These are phyloP conservation scores for Fusarium hostae DNA, from an alignment of 2,329 filamentous ascomycete species.

Conservation along the genomic window DNA sequence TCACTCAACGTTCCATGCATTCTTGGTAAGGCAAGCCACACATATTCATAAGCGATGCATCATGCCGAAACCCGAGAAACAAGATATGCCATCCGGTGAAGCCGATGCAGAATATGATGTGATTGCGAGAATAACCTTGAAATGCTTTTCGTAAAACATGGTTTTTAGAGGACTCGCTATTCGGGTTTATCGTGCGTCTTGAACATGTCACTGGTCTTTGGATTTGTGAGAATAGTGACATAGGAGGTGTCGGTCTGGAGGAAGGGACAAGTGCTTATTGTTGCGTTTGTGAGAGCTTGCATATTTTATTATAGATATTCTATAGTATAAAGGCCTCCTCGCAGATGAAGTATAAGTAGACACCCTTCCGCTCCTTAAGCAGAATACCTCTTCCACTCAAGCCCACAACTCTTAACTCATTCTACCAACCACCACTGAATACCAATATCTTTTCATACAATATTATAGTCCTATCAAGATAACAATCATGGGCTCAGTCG, in stretches of 20 bases:
- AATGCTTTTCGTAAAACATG: not conserved
- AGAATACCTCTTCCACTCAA: not conserved
- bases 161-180: not conserved
- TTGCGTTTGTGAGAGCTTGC: not conserved
- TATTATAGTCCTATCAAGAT: not conserved
- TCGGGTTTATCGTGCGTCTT: not conserved
- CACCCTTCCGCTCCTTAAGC: not conserved
- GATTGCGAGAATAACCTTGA: not conserved
- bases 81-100: not conserved
- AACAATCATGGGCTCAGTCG: not conserved
- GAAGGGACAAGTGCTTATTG: not conserved
- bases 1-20: conserved; percentile 18
- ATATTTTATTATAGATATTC: not conserved
- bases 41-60: conserved; percentile 19
- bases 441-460: not conserved
- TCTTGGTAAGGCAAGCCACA: conserved; percentile 31
- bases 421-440: not conserved
- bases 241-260: not conserved
- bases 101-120: not conserved
- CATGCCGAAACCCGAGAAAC: conserved; percentile 7
- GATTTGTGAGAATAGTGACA: not conserved
- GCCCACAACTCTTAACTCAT: no score
- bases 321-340: not conserved
- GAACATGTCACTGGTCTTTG: not conserved
- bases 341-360: conserved; percentile 4